Conservation (phyloP, 495 filamentous ascomycete species). For the Daldinia vernicosa region DNA sequence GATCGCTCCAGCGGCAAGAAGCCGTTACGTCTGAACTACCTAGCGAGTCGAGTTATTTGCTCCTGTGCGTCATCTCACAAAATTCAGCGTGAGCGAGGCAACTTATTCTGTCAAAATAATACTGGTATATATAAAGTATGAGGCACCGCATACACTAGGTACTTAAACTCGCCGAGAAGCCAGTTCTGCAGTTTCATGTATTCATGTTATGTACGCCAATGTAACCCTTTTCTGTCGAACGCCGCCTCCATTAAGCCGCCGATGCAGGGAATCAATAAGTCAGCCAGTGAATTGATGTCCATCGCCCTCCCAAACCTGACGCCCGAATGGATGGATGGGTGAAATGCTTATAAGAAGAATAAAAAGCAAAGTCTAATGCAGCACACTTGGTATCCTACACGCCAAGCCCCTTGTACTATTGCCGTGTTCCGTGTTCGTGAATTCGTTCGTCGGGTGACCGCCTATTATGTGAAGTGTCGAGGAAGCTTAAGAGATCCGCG, state of each 20-base stretch:
- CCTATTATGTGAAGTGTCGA: not conserved
- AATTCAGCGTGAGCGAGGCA: not conserved
- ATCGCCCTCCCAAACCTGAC: not conserved
- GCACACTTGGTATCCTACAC: constrained; percentile 7
- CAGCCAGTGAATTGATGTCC: not conserved
- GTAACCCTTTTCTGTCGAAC: not conserved
- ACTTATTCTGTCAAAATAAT: no score
- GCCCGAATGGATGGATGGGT: not conserved
- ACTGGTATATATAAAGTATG: no score
- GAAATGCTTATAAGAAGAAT: not conserved
- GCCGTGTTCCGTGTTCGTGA: constrained; percentile 6
- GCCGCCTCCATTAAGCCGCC: not conserved
- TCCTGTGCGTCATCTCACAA: not conserved
- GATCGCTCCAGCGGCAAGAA: not conserved
- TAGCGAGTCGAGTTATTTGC: not conserved
- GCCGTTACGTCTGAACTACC: not conserved
- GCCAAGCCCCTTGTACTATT: not conserved
- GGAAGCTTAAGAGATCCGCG: not conserved
- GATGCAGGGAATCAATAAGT: constrained; percentile 3
- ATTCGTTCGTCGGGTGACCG: not conserved
- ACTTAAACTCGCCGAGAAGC: no score
- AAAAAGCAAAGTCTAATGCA: constrained; percentile 8
- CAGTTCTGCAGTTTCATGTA: constrained; percentile 7
- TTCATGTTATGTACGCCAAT: constrained; percentile 4
- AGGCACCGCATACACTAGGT: no score